Percentiles rank a stretch among this genome's conserved stretches.
phyloP scores from a whole-genome alignment of 2,329 filamentous ascomycete genomes.

The Fusarium domesticum region DNA sequence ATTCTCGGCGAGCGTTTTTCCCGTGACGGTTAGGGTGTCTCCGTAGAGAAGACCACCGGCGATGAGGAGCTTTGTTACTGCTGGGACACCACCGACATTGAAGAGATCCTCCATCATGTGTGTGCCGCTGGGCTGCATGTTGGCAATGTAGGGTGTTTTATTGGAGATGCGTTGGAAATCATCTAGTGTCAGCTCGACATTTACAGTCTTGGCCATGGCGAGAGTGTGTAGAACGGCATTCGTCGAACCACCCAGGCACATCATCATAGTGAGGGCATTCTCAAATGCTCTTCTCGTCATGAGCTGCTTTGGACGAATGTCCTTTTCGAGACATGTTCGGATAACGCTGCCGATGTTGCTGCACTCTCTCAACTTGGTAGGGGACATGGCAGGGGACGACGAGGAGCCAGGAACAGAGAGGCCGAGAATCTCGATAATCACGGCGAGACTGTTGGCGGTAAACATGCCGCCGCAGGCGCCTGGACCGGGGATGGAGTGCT shows the following conservation, averaged over 20 bases:
- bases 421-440: conserved; percentile 86
- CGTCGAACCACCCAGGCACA: conserved; percentile 86
- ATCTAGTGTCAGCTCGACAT: conserved; percentile 72
- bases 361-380: conserved; percentile 84
- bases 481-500: conserved; percentile 61
- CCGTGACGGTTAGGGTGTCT: conserved; percentile 74
- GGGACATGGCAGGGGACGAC: conserved; percentile 75
- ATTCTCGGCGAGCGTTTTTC: conserved; percentile 77
- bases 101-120: conserved; percentile 89
- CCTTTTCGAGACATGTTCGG: conserved; percentile 72
- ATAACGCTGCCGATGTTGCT: conserved; percentile 77
- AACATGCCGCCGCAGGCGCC: conserved; percentile 83
- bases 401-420: conserved; percentile 79
- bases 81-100: conserved; percentile 78
- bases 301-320: conserved; percentile 77
- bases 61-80: conserved; percentile 81
- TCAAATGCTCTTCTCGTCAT: conserved; percentile 79
- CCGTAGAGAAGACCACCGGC: conserved; percentile 74
- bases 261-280: conserved; percentile 85
- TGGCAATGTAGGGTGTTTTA: conserved; percentile 81
- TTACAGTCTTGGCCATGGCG: conserved; percentile 84
- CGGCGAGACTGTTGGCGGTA: conserved; percentile 90
- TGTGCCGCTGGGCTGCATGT: conserved; percentile 78
- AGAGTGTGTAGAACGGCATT: conserved; percentile 87
- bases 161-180: conserved; percentile 79